Base-by-base conservation (phyloP, 306 rosid genomes). In the Gleditsia sinensis region DNA sequence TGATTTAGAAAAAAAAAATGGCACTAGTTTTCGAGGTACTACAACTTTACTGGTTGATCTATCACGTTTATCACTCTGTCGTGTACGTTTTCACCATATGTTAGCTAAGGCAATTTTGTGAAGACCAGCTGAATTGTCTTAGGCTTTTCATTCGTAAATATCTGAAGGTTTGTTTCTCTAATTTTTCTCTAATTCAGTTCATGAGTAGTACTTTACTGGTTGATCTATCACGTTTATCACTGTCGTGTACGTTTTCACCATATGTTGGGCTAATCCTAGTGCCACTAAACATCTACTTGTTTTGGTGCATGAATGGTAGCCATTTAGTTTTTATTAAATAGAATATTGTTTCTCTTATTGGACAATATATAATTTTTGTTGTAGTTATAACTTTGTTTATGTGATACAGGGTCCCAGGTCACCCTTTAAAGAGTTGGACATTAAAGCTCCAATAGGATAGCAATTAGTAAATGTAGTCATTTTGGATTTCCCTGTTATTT, bases 401-500 rank as follows among this genome's bases (percentile, higher is more conserved):
- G 75, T 34, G 34, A 76, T 84, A 13, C 86, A 92, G 97, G 92
- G 90, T 30, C 65, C 86, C 12, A 83, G 21, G 55, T 88, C 93
- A 72, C 86, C 91, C 20, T 94, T 87, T 69, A 80, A 82, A 77
- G 93, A 88, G 78, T 75, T 95, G 74, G 92, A 88, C 62, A n/a
- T 79, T 69, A 83, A 80, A 19, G 81, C 74, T 65, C 98, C 98
- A 59, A 84, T 95, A 64, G 83, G 87, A 84, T 83, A 90, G 68
- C 96, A 90, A 74, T 78, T 95, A 72, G 75, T 85, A 40, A 79
- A 88, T 67, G 32, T 81, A 49, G 83, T 75, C 59, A 72, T 94
- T 61, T 76, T 94, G 89, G 98, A 91, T 84, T 91, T 88, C 84
- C 99, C 99, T 54, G 82, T 90, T 51, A 81, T 95, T 49, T 69